Conservation (phyloP, 1,139 yeast species). For the Yamadazyma oceani region DNA sequence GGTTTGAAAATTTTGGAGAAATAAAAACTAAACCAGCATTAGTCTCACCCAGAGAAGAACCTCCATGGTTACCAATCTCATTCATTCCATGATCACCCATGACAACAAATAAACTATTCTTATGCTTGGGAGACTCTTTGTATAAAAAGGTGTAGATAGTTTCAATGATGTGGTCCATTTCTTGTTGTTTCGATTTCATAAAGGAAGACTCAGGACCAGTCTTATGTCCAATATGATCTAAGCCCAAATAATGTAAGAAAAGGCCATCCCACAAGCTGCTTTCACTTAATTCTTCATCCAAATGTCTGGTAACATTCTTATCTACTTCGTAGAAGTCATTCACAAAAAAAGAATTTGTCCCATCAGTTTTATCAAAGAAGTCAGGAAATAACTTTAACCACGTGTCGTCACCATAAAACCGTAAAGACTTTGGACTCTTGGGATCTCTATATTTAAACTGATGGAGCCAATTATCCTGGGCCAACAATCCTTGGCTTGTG, state of each 20-base stretch:
- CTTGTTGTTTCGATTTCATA: slow-evolving; percentile 79
- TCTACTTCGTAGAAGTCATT: slow-evolving; percentile 95
- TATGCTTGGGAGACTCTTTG: slow-evolving; percentile 14
- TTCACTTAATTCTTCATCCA: slow-evolving; percentile 52
- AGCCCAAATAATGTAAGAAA: slow-evolving; percentile 85
- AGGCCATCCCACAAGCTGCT: slow-evolving; percentile 71
- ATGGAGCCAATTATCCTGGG: slow-evolving; percentile 84
- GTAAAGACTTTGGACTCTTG: slow-evolving; percentile 35
- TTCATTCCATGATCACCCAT: slow-evolving; percentile 98
- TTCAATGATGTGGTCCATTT: slow-evolving; percentile 73
- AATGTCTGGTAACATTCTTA: slow-evolving; percentile 85
- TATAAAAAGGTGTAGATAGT: slow-evolving; percentile 48
- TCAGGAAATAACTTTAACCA: slow-evolving; percentile 87
- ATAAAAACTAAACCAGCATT: slow-evolving; percentile 76
- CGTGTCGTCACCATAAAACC: slow-evolving; percentile 96
- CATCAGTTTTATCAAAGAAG: slow-evolving; percentile 67
- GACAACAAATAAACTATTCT: slow-evolving; percentile 68
- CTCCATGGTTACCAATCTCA: slow-evolving; percentile 93
- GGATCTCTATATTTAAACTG: slow-evolving; percentile 55
- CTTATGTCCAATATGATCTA: slow-evolving; percentile 97
- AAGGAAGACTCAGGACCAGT: slow-evolving; percentile 83
- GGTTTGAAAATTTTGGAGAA: slow-evolving; percentile 54
- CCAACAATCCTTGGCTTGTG: slow-evolving; percentile 66
- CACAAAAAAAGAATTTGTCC: slow-evolving; percentile 92
- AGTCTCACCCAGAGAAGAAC: slow-evolving; percentile 89